These are phyloP conservation scores for Podaxis sp. DNA, from an alignment of 768 basidiomycete species.

Conservation along the genomic window DNA sequence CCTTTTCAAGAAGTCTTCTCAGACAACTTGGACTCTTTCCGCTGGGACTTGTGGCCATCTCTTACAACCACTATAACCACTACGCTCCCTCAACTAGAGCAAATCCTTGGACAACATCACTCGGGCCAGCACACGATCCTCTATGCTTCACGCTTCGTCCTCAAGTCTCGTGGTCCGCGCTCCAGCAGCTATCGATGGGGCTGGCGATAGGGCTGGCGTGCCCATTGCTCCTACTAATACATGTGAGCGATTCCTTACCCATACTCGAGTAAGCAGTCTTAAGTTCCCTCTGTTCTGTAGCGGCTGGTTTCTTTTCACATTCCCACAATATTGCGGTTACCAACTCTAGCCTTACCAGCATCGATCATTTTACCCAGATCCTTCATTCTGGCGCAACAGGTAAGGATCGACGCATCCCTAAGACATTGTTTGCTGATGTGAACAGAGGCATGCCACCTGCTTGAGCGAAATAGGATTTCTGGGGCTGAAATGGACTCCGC, in stretches of 20 bases:
- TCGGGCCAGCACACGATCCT: not conserved
- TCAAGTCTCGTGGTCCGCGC: not conserved
- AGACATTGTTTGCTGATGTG: not conserved
- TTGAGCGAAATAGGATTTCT: not conserved
- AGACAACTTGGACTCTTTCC: not conserved
- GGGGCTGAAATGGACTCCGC: not conserved
- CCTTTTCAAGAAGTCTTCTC: too few relatives aligned
- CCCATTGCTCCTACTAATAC: not conserved
- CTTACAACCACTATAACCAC: not conserved
- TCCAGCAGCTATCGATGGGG: not conserved
- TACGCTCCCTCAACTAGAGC: too few relatives aligned
- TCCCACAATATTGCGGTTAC: not conserved
- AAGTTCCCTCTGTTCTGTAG: not conserved
- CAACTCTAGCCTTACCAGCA: not conserved
- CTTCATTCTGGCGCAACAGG: not conserved
- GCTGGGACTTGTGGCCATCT: not conserved
- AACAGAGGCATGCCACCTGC: not conserved
- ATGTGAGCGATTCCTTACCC: not conserved
- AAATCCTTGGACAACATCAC: not conserved
- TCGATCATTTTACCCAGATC: not conserved
- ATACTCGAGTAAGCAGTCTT: not conserved
- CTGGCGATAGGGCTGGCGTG: not conserved
- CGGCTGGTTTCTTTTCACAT: not conserved
- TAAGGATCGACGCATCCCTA: not conserved
- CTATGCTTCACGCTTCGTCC: not conserved